Percentiles rank a stretch among this genome's conserved stretches.
Evolutionary conservation across 2,329 filamentous ascomycete species (phyloP).

Genomic region (Nannizziopsis arthrosporioides): DNA sequence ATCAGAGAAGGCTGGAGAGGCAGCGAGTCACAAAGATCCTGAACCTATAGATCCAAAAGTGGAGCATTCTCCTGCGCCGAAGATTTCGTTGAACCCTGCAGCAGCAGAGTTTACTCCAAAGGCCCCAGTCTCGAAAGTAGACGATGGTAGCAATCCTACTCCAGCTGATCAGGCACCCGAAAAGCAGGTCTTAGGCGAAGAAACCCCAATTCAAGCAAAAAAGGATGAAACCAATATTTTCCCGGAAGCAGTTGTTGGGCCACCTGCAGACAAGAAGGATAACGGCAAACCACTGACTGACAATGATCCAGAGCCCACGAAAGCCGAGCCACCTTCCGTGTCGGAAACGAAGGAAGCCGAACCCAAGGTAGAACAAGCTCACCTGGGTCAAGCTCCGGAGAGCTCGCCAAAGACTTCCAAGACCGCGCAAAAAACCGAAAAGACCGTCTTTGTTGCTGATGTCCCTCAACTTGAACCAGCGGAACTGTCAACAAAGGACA

Average conservation of each 20-base stretch:
- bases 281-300: background rate
- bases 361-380: no score
- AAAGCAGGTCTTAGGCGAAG: background rate
- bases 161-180: background rate
- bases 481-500: no score
- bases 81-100: background rate
- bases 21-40: background rate
- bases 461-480: no score
- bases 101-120: conserved; percentile 4
- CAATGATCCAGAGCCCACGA: background rate
- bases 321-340: background rate
- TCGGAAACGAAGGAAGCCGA: background rate
- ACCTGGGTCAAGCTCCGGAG: no score
- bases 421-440: no score
- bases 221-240: background rate
- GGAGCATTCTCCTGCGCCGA: no score
- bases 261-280: background rate
- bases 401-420: no score
- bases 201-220: background rate
- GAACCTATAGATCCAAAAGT: no score
- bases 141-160: background rate
- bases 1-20: background rate
- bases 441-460: no score
- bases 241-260: background rate
- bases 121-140: background rate